Conservation (phyloP, 2,329 filamentous ascomycete genomes). For the Pestalotiopsis sp. region DNA sequence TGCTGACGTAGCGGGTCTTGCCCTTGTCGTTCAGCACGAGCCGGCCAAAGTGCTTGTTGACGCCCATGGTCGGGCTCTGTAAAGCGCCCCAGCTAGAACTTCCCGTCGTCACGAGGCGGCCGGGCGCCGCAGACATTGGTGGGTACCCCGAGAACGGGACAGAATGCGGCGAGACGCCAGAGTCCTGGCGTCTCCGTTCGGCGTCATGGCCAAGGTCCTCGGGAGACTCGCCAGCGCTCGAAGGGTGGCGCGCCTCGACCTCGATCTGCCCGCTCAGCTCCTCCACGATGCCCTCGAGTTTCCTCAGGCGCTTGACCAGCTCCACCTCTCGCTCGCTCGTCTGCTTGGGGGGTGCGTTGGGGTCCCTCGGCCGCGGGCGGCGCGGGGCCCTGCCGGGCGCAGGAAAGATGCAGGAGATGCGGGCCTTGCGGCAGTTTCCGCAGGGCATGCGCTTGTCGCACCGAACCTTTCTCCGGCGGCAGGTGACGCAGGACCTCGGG, state of each 20-base stretch:
- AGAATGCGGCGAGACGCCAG: constrained; percentile 19
- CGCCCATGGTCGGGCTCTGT: constrained; percentile 33
- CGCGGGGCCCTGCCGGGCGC: constrained; percentile 73
- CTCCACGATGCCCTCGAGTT: constrained; percentile 76
- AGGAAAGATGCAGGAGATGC: constrained; percentile 74
- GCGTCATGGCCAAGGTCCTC: constrained; percentile 31
- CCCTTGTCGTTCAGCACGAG: constrained; percentile 71
- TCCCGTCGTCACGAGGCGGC: constrained; percentile 5
- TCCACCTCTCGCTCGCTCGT: constrained; percentile 67
- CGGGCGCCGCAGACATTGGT: background rate
- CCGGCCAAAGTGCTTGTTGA: constrained; percentile 62
- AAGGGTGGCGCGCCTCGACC: constrained; percentile 45
- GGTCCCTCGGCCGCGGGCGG: constrained; percentile 65
- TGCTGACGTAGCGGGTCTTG: constrained; percentile 73
- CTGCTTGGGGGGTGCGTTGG: constrained; percentile 61
- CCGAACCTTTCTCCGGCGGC: constrained; percentile 63
- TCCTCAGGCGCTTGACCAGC: constrained; percentile 70
- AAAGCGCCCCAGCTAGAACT: constrained; percentile 9
- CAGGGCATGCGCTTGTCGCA: constrained; percentile 80
- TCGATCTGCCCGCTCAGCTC: constrained; percentile 67
- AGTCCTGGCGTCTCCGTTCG: constrained; percentile 9
- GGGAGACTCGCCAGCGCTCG: constrained; percentile 38
- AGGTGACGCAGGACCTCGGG: constrained; percentile 50
- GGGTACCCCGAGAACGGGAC: background rate
- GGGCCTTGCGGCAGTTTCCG: constrained; percentile 71